A percentile compares a stretch with the other conserved stretches of the same genome.
phyloP scores from a whole-genome alignment of 257 asterid genomes.

The Mentha longifolia region DNA sequence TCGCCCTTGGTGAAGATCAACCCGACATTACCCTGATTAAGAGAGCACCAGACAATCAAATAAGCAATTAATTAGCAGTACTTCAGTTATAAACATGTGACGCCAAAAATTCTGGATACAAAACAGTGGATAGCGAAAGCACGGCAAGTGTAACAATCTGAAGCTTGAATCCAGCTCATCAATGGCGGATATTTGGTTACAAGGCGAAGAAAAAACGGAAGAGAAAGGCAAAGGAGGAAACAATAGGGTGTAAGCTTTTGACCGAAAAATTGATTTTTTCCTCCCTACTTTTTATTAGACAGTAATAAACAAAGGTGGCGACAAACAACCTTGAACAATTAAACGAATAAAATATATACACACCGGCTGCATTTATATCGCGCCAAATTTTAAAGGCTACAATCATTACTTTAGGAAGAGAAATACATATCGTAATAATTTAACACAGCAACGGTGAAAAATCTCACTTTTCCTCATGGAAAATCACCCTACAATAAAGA shows the following conservation, averaged over 20 bases:
- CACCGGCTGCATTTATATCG: not conserved
- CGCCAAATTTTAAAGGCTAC: not conserved
- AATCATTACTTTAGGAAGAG: not conserved
- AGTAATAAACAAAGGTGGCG: not conserved
- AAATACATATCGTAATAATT: not conserved
- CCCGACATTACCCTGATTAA: slow-evolving; percentile 78
- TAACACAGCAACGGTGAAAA: not conserved
- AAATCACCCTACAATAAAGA: not conserved
- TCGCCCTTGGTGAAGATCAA: slow-evolving; percentile 89
- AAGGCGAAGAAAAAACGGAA: not conserved
- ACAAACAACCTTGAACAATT: not conserved
- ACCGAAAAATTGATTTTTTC: not conserved
- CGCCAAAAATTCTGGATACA: not conserved
- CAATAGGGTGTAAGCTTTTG: not conserved
- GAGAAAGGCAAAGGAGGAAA: not conserved
- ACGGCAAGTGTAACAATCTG: not conserved
- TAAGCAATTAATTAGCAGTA: no score
- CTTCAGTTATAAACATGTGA: not conserved
- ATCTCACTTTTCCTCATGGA: not conserved
- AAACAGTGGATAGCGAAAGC: not conserved
- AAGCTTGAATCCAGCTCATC: not conserved
- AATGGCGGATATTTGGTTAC: not conserved
- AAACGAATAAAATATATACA: not conserved
- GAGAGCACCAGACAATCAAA: not conserved
- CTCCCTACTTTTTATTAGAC: not conserved